Conservation (phyloP, 1,284 basidiomycete genomes). For the Amylostereum areolatum region DNA sequence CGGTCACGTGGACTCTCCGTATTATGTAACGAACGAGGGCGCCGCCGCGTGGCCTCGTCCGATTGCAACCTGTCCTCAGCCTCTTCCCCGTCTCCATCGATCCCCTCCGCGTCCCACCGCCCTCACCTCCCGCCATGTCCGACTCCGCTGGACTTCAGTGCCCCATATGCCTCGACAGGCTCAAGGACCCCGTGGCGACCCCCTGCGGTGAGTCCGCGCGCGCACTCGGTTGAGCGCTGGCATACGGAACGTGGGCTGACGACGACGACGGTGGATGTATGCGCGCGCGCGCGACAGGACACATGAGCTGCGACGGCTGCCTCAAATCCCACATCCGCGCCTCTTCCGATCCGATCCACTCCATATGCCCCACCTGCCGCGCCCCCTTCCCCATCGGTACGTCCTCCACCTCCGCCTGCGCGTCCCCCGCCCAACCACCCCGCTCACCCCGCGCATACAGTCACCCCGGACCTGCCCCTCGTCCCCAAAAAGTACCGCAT, state of each 20-base stretch:
- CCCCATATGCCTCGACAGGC: constrained; percentile 52
- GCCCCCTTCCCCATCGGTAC: constrained; percentile 46
- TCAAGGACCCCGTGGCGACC: constrained; percentile 48
- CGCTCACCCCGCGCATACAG: constrained; percentile 14
- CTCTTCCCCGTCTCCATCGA: too few relatives aligned
- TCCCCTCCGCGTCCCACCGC: too few relatives aligned
- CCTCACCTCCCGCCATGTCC: too few relatives aligned
- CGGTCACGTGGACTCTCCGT: too few relatives aligned
- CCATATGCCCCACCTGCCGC: constrained; percentile 57
- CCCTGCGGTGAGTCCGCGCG: constrained; percentile 48
- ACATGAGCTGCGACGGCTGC: constrained; percentile 56
- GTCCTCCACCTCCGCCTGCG: constrained; percentile 5
- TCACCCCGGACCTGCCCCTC: constrained; percentile 37
- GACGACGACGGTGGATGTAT: too few relatives aligned
- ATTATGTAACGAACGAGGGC: too few relatives aligned
- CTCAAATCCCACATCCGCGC: constrained; percentile 41
- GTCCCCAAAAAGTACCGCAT: constrained; percentile 56
- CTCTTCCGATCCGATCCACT: constrained; percentile 31
- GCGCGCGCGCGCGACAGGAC: constrained; percentile 35
- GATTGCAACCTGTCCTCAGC: too few relatives aligned
- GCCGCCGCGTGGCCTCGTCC: too few relatives aligned
- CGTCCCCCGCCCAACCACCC: constrained; percentile 2
- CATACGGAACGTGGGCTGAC: too few relatives aligned
- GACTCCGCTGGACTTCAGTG: too few relatives aligned
- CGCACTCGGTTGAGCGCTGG: not conserved